These are phyloP conservation scores for Globisporangium spiculum DNA, from an alignment of 352 stramenopile species.

Conservation along the genomic window DNA sequence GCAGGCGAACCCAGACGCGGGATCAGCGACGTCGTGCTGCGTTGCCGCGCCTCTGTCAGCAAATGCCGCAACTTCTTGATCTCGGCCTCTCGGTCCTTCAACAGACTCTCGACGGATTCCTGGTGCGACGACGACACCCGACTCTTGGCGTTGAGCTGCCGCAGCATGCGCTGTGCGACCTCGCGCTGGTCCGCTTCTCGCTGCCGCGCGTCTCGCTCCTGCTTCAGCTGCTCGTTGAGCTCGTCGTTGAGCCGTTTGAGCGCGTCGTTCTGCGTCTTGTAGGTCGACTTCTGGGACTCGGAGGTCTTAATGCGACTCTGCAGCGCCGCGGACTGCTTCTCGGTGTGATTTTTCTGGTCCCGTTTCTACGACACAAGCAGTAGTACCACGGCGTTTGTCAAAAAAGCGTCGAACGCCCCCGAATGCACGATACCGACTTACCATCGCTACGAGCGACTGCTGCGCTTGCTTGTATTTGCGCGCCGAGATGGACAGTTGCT, in stretches of 20 bases:
- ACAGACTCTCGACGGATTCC: conserved; percentile 57
- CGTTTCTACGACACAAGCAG: conserved; percentile 68
- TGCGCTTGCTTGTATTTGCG: conserved; percentile 88
- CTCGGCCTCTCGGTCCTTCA: conserved; percentile 77
- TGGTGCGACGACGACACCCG: conserved; percentile 68
- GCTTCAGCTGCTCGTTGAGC: conserved; percentile 63
- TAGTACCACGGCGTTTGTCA: conserved; percentile 23
- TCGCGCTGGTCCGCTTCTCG: conserved; percentile 71
- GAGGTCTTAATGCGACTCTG: conserved; percentile 79
- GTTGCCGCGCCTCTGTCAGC: conserved; percentile 67
- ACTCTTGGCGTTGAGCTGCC: conserved; percentile 65
- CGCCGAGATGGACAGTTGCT: conserved; percentile 86
- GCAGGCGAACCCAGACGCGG: conserved; percentile 44
- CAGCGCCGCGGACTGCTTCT: conserved; percentile 79
- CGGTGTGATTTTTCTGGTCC: conserved; percentile 91
- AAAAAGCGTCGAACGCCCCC: conserved; percentile 11
- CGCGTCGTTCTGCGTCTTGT: conserved; percentile 60
- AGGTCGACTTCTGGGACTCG: conserved; percentile 60
- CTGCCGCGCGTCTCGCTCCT: conserved; percentile 66
- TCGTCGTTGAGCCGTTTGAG: conserved; percentile 71
- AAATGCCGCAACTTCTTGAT: conserved; percentile 75
- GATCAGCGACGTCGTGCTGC: conserved; percentile 70
- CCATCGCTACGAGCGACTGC: conserved; percentile 87
- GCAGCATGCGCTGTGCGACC: conserved; percentile 50
- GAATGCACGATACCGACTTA: conserved; percentile 52